A percentile compares a stretch with the other conserved stretches of the same genome.
Conservation (phyloP, 2,329 filamentous ascomycete species). For the Exophiala sp. region DNA sequence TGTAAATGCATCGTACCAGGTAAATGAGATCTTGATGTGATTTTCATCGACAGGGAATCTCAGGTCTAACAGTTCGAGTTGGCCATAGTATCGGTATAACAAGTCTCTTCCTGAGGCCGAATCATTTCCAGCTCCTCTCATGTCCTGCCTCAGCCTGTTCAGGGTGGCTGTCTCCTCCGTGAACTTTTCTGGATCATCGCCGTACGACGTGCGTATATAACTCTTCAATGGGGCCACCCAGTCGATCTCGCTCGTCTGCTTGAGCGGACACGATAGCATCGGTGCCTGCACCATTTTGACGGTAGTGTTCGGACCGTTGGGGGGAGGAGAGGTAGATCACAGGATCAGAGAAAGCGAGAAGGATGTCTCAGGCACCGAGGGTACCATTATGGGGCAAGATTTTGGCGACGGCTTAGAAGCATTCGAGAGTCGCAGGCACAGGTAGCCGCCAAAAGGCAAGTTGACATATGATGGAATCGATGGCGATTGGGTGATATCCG, state of each 20-base stretch:
- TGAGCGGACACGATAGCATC: slow-evolving; percentile 93
- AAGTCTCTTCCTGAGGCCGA: slow-evolving; percentile 90
- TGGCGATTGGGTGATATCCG: not conserved
- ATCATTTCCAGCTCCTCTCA: slow-evolving; percentile 95
- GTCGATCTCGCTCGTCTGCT: slow-evolving; percentile 95
- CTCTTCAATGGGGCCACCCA: slow-evolving; percentile 89
- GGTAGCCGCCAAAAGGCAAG: slow-evolving; percentile 1
- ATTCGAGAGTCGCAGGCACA: not conserved
- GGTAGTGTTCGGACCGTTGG: not conserved
- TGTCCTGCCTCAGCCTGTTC: slow-evolving; percentile 93
- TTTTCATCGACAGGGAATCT: slow-evolving; percentile 97
- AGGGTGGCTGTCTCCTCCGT: slow-evolving; percentile 91
- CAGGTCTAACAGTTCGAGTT: slow-evolving; percentile 89
- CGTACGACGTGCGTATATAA: slow-evolving; percentile 91
- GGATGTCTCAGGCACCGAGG: not conserved
- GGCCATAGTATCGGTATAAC: slow-evolving; percentile 95
- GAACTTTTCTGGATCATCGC: slow-evolving; percentile 95
- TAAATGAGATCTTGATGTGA: slow-evolving; percentile 98
- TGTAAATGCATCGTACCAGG: slow-evolving; percentile 99
- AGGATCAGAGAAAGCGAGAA: not conserved
- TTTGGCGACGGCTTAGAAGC: not conserved
- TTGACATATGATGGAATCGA: not conserved
- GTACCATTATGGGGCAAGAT: not conserved
- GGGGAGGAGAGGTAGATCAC: not conserved
- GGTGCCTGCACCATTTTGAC: slow-evolving; percentile 73